These are phyloP conservation scores for Calonectria naviculata DNA, from an alignment of 2,329 filamentous ascomycete species.

Conservation along the genomic window DNA sequence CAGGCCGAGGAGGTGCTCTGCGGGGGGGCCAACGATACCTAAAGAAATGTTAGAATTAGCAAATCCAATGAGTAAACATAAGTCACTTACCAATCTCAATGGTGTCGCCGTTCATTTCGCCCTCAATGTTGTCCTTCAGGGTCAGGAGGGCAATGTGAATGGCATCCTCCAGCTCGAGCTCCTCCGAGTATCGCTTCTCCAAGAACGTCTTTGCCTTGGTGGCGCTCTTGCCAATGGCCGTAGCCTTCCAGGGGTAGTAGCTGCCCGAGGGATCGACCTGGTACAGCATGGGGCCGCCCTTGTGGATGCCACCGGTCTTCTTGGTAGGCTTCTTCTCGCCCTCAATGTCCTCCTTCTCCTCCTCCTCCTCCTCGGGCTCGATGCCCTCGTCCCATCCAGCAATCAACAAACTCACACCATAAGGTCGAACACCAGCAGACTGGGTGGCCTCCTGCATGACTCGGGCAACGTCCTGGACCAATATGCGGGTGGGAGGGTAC, in stretches of 20 bases:
- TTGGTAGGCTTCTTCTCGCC: slow-evolving; percentile 78
- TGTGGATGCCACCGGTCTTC: slow-evolving; percentile 95
- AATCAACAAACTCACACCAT: slow-evolving; percentile 94
- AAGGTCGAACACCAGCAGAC: slow-evolving; percentile 95
- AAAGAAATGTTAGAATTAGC: slow-evolving; percentile 35
- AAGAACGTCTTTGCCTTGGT: slow-evolving; percentile 99
- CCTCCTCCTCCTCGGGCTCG: slow-evolving; percentile 81
- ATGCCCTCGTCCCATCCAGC: slow-evolving; percentile 99
- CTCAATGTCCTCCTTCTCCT: slow-evolving; percentile 67
- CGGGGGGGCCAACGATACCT: slow-evolving; percentile 96
- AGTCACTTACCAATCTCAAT: slow-evolving; percentile 87
- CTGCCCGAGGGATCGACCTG: slow-evolving; percentile 99
- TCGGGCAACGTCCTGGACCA: slow-evolving; percentile 96
- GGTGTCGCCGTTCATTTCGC: slow-evolving; percentile 98
- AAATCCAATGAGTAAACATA: background rate
- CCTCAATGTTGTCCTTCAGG: slow-evolving; percentile 98
- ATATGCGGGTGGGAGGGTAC: slow-evolving; percentile 98
- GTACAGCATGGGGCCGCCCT: slow-evolving; percentile 97
- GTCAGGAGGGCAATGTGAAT: slow-evolving; percentile 98
- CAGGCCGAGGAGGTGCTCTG: slow-evolving; percentile 90
- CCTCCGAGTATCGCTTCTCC: slow-evolving; percentile 99
- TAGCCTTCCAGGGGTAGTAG: slow-evolving; percentile 99
- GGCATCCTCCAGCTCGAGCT: slow-evolving; percentile 95
- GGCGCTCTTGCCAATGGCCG: slow-evolving; percentile 97
- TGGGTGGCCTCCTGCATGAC: slow-evolving; percentile 99